Percentiles rank a stretch among this genome's conserved stretches.
Evolutionary conservation across 2,329 filamentous ascomycete species (phyloP).

Genomic region (Alternaria triticimaculans): DNA sequence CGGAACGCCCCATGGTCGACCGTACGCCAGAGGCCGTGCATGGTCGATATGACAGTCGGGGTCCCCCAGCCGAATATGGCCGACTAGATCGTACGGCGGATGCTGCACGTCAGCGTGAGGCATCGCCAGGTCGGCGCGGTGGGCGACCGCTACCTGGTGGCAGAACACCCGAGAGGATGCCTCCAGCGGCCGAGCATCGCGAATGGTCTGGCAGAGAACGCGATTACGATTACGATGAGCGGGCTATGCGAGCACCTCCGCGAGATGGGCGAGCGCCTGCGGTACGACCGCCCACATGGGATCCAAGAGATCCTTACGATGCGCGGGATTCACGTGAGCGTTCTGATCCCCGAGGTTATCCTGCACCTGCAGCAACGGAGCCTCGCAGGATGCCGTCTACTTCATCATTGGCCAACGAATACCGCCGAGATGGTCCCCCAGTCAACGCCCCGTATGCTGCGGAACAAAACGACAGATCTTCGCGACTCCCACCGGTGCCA

Average conservation of each 20-base stretch:
- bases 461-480: slow-evolving; percentile 34
- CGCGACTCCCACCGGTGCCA: slow-evolving; percentile 22
- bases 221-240: slow-evolving; percentile 49
- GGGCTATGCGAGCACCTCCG: slow-evolving; percentile 40
- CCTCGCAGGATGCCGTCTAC: slow-evolving; percentile 32
- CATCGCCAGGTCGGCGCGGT: slow-evolving; percentile 49
- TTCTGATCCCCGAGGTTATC: slow-evolving; percentile 38
- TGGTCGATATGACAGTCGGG: slow-evolving; percentile 43
- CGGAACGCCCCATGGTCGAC: slow-evolving; percentile 41
- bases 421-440: slow-evolving; percentile 36
- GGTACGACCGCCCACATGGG: slow-evolving; percentile 33
- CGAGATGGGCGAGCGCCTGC: slow-evolving; percentile 40
- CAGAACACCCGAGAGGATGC: slow-evolving; percentile 47
- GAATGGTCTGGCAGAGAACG: slow-evolving; percentile 43
- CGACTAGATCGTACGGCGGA: slow-evolving; percentile 54
- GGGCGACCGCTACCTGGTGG: slow-evolving; percentile 34
- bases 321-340: slow-evolving; percentile 39
- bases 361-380: slow-evolving; percentile 23
- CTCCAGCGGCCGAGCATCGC: slow-evolving; percentile 36
- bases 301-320: slow-evolving; percentile 37
- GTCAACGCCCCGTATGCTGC: slow-evolving; percentile 21
- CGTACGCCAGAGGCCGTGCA: slow-evolving; percentile 34
- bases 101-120: slow-evolving; percentile 45
- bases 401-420: slow-evolving; percentile 31
- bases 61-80: slow-evolving; percentile 50